phyloP scores from a whole-genome alignment of 176 grass and related monocot genomes.

The Rhynchospora breviuscula region DNA sequence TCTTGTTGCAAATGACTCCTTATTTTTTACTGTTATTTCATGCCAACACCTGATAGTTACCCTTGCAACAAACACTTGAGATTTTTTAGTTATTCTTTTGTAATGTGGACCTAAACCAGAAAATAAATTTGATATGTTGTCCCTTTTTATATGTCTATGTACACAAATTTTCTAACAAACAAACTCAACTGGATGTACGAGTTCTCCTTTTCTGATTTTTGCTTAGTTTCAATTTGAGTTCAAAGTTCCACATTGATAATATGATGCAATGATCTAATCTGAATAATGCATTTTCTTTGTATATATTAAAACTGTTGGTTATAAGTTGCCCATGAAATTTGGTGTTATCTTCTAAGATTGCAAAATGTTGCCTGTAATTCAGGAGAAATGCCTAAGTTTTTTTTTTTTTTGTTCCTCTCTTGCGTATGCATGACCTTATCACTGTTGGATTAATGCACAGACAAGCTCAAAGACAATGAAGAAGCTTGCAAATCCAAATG shows the following conservation, averaged over 20 bases:
- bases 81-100: background rate
- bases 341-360: background rate
- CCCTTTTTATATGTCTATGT: background rate
- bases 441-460: slow-evolving; percentile 35
- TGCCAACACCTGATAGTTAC: background rate
- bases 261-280: background rate
- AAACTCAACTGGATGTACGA: background rate
- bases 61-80: background rate
- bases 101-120: background rate
- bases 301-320: background rate
- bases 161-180: background rate
- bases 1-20: background rate
- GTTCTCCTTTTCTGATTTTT: background rate
- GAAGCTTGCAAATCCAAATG: slow-evolving; percentile 98
- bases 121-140: background rate
- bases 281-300: background rate
- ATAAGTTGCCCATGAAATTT: background rate
- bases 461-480: slow-evolving; percentile 98
- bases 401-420: slow-evolving; percentile 8
- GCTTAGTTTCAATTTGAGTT: background rate
- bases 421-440: background rate
- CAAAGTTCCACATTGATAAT: background rate
- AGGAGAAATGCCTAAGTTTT: no score
- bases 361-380: background rate
- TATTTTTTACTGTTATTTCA: background rate